phyloP scores from a whole-genome alignment of 352 stramenopile species.

The Phytophthora lateralis region DNA sequence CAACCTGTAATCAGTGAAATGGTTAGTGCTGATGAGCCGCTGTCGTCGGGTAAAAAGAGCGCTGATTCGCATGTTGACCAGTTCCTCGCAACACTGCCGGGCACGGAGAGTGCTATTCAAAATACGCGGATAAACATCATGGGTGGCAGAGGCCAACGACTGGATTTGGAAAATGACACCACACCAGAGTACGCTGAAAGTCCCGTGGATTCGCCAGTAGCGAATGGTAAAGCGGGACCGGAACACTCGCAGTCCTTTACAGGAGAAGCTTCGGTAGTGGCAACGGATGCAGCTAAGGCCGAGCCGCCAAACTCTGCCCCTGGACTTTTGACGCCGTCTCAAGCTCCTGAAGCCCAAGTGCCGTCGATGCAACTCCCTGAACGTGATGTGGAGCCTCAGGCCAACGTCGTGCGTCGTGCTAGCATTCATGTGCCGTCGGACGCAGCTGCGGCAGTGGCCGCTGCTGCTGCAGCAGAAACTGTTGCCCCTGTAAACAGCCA shows the following conservation, averaged over 20 bases:
- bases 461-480: constrained; percentile 17
- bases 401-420: constrained; percentile 32
- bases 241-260: constrained; percentile 39
- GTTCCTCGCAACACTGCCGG: constrained; percentile 85
- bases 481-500: constrained; percentile 12
- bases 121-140: constrained; percentile 92
- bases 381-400: constrained; percentile 31
- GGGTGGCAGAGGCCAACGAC: constrained; percentile 87
- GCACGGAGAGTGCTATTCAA: constrained; percentile 91
- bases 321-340: constrained; percentile 38
- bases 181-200: constrained; percentile 46
- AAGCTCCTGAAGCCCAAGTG: constrained; percentile 26
- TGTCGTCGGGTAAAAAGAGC: constrained; percentile 52
- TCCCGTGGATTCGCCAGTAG: constrained; percentile 17
- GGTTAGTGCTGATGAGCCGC: constrained; percentile 48
- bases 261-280: constrained; percentile 12
- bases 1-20: constrained; percentile 39
- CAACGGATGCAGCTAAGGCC: constrained; percentile 7
- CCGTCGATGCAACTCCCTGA: constrained; percentile 41
- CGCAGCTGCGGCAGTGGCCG: constrained; percentile 19
- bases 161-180: constrained; percentile 76
- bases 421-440: constrained; percentile 36
- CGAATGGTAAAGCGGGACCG: constrained; percentile 26
- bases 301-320: constrained; percentile 36
- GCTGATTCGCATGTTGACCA: constrained; percentile 63